Conservation (phyloP, 495 filamentous ascomycete genomes). For the Penicillium robsamsonii region DNA sequence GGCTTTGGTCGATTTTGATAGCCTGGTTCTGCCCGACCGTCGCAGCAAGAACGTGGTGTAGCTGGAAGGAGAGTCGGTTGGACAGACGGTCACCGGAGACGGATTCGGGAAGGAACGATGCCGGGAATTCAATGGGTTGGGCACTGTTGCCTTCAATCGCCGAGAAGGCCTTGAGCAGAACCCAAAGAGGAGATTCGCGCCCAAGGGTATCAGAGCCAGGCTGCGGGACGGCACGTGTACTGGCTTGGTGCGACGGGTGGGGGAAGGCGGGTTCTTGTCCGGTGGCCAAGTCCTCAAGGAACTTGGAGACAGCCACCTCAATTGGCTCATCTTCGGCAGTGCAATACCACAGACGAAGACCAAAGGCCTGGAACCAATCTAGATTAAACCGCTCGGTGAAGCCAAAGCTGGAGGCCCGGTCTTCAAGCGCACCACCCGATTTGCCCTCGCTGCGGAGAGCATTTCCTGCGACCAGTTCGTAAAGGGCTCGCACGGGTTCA, state of each 20-base stretch:
- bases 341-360: constrained; percentile 82
- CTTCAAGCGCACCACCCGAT: constrained; percentile 60
- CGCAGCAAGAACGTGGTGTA: constrained; percentile 57
- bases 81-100: constrained; percentile 67
- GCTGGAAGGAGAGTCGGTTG: constrained; percentile 77
- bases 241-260: constrained; percentile 57
- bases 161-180: constrained; percentile 76
- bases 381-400: constrained; percentile 79
- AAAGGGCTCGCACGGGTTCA: constrained; percentile 81
- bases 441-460: constrained; percentile 75
- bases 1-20: constrained; percentile 33
- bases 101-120: constrained; percentile 43
- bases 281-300: constrained; percentile 63
- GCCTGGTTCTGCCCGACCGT: constrained; percentile 49
- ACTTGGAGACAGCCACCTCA: constrained; percentile 66
- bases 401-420: constrained; percentile 70
- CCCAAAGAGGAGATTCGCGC: constrained; percentile 79
- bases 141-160: constrained; percentile 35
- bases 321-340: constrained; percentile 64
- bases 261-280: constrained; percentile 60
- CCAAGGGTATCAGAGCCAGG: constrained; percentile 42
- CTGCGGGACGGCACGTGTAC: constrained; percentile 51
- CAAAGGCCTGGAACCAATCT: constrained; percentile 91
- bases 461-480: constrained; percentile 86
- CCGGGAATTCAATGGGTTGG: constrained; percentile 31